Evolutionary conservation across 495 filamentous ascomycete genomes (phyloP), one percentile per base, ranked within the genome.

Genomic region (Penicillium chermesinum): DNA sequence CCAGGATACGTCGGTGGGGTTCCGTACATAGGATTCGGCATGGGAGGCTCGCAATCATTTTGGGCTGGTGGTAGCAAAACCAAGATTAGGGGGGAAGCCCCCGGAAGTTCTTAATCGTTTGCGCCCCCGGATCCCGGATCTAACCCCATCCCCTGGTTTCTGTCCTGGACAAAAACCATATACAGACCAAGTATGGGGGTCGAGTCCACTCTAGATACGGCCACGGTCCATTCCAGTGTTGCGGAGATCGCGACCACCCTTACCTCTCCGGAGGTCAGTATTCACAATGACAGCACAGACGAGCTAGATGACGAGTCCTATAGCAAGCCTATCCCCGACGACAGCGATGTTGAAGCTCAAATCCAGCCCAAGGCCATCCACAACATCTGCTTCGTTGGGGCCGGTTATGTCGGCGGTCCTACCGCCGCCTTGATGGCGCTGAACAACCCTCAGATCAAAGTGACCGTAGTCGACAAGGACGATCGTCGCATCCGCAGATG

Each of bases 381-480:
- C 8, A 55, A 27, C 12, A 48, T 55, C 12, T 51, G 48, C 41
- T 48, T 45, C 18, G 53, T 48, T 17, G 48, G 44, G 3, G 48
- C 48, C 0, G 53, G 48, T 36, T 52, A 48, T 38, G 53, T 51
- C 5, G 48, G 48, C 37, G 86, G 83, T 0, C 80, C 85, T 33
- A 87, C 85, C 1, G 82, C 81, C 38, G 80, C 84, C n/a, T 74
- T 89, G 16, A 83, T 88, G 27, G 87, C 87, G 10, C 74, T 74
- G 46, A 78, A 85, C 41, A 89, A 87, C 49, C 83, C 83, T 0
- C 63, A 81, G 18, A 67, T 90, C 21, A 63, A 69, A 19, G 84
- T 91, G 32, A 84, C 76, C 7, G 83, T 91, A 1, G 85, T 89
- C 17, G 88, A 91, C 60, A 63, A 77, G 33, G 81, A 88, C 59